These are phyloP conservation scores for Curvularia lunata DNA, from an alignment of 2,329 filamentous ascomycete genomes.

Conservation along the genomic window DNA sequence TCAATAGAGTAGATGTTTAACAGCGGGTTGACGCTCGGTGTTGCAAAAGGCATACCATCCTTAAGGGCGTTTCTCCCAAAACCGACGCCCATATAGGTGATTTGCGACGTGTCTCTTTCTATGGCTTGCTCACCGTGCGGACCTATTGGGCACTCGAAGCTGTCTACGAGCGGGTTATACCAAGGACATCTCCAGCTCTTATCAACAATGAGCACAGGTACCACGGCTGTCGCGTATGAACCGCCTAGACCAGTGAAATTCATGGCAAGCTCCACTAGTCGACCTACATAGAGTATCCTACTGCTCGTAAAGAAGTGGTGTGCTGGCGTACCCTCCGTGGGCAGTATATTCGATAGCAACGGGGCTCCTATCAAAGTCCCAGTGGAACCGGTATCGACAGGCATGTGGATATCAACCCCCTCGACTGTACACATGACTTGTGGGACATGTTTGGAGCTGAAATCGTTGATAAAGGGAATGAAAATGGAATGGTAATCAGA, in stretches of 20 bases:
- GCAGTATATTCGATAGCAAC: slow-evolving; percentile 36
- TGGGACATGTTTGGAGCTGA: slow-evolving; percentile 34
- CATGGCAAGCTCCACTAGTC: slow-evolving; percentile 38
- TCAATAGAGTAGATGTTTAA: slow-evolving; percentile 44
- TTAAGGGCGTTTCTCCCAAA: slow-evolving; percentile 42
- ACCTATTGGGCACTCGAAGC: slow-evolving; percentile 38
- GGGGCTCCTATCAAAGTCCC: slow-evolving; percentile 44
- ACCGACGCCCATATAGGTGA: slow-evolving; percentile 48
- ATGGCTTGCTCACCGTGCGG: slow-evolving; percentile 34
- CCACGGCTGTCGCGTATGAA: slow-evolving; percentile 31
- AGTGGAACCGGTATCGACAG: slow-evolving; percentile 47
- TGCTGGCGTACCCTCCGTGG: slow-evolving; percentile 32
- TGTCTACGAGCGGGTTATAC: slow-evolving; percentile 41
- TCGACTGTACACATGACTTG: slow-evolving; percentile 39
- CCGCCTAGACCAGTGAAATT: slow-evolving; percentile 33
- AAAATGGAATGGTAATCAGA: slow-evolving; percentile 38
- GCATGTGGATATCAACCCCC: slow-evolving; percentile 38
- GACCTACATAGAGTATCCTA: slow-evolving; percentile 43
- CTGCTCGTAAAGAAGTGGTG: slow-evolving; percentile 46
- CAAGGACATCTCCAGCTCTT: slow-evolving; percentile 43
- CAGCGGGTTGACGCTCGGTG: slow-evolving; percentile 44
- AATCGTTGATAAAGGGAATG: slow-evolving; percentile 41
- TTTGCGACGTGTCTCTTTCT: slow-evolving; percentile 35
- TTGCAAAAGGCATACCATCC: slow-evolving; percentile 39
- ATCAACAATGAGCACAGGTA: slow-evolving; percentile 44